A percentile compares a stretch with the other conserved stretches of the same genome.
phyloP scores from a whole-genome alignment of 768 basidiomycete species.

The Rhodotorula kratochvilovae region DNA sequence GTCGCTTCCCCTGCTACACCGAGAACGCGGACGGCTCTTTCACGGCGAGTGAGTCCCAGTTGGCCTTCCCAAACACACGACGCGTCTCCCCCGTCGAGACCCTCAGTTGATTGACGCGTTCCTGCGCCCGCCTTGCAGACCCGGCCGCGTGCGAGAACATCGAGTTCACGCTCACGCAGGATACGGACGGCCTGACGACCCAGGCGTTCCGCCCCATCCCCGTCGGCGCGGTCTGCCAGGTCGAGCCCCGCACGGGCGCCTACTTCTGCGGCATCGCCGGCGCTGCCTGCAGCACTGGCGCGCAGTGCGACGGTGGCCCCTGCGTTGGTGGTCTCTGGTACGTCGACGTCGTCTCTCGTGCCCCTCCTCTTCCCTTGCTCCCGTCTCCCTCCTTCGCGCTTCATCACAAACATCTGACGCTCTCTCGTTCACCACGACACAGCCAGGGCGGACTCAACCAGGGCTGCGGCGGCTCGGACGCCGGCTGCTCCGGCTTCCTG shows the following conservation, averaged over 20 bases:
- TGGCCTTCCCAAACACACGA: too few species aligned
- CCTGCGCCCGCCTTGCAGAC: background rate
- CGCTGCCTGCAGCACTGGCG: conserved; percentile 7
- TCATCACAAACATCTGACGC: background rate
- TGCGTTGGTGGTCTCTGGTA: background rate
- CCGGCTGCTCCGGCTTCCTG: conserved; percentile 21
- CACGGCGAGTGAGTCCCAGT: conserved; percentile 12
- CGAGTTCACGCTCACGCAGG: background rate
- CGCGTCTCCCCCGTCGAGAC: too few species aligned
- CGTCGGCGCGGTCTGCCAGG: background rate
- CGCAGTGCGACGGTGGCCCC: conserved; percentile 14
- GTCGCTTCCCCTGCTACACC: conserved; percentile 21
- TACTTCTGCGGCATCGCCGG: conserved; percentile 30
- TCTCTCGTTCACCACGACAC: background rate
- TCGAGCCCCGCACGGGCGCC: background rate
- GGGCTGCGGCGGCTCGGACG: conserved; percentile 14
- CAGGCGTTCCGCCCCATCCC: conserved; percentile 16
- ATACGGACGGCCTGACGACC: background rate
- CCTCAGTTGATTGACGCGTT: background rate
- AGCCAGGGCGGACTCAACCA: conserved; percentile 13
- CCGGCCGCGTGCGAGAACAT: background rate
- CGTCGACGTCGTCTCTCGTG: too few species aligned
- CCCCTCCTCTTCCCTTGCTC: too few species aligned
- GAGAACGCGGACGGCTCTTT: conserved; percentile 7
- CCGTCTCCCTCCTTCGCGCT: too few species aligned